Evolutionary conservation across 164 flowering plant genomes (phyloP).

Genomic region (Vitis rupestris): DNA sequence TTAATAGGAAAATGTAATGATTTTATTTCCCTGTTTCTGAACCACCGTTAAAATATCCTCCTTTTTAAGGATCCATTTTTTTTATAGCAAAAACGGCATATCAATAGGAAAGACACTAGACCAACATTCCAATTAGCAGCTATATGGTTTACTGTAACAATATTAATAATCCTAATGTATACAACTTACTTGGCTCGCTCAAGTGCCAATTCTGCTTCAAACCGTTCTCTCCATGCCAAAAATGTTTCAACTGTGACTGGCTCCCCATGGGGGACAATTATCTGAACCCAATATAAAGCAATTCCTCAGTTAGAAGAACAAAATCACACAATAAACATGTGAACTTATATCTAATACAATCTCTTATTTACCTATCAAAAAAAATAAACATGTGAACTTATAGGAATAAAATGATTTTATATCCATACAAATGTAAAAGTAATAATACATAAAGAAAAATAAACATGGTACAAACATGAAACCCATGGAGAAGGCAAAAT

Average conservation of each 20-base stretch:
- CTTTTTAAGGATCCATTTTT: no score
- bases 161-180: not conserved
- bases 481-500: no score
- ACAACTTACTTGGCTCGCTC: constrained; percentile 94
- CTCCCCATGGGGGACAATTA: constrained; percentile 96
- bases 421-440: no score
- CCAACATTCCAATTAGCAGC: not conserved
- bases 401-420: no score
- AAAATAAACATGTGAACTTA: not conserved
- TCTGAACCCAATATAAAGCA: constrained; percentile 34
- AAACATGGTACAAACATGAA: no score
- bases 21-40: no score
- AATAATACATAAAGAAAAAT: no score
- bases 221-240: constrained; percentile 96
- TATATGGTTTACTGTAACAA: not conserved
- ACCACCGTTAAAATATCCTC: no score
- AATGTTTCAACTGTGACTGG: constrained; percentile 95
- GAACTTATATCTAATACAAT: not conserved
- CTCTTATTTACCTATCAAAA: no score
- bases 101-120: not conserved
- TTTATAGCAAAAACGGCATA: not conserved
- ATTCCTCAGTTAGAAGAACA: constrained; percentile 1
- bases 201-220: constrained; percentile 95
- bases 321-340: not conserved
- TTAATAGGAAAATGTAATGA: no score